Evolutionary conservation across 495 filamentous ascomycete species (phyloP), one percentile per base, ranked within the genome.

Genomic region (Collariella sp.): DNA sequence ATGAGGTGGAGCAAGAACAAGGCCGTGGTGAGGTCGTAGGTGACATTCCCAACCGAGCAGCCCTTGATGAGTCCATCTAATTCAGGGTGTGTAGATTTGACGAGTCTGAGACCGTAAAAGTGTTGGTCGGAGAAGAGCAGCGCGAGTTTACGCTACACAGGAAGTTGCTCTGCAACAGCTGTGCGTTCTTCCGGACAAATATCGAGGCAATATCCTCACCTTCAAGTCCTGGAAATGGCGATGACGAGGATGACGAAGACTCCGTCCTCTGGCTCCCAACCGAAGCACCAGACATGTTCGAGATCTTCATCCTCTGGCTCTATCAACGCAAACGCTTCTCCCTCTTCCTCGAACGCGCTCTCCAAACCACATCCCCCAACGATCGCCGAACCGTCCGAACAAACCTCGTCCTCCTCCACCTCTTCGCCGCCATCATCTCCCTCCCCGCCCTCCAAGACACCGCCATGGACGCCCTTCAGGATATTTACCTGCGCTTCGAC

Each of bases 391-490:
- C 24, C 44, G 35, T 55, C 15, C 64, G 31, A 66, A 75, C 19
- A 67, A 67, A 69, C 34, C 65, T 77, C 11, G 71, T 74, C 26
- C 68, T 62, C 7, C 62, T 76, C 24, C 74, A 77, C 47, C 54
- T 77, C 45, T 77, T 77, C 57, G 74, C 74, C 24, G 69, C 71
- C 5, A 52, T 71, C 20, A 66, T 71, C 58, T 63, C 65, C 29
- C 58, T 76, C 0, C 63, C 70, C 15, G 62, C 60, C 0, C 60
- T 76, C 23, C 74, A 77, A 47, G 73, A 77, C 55, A 60, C 63
- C 13, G 70, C 74, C 34, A 73, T 76, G 67, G 73, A 77, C 50
- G 70, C 70, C 16, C 61, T 77, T 7, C 74, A 77, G 48, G 74
- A 77, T 52, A 60, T 76, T 20, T 76, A 75, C 46, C 67, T 77